A percentile compares a stretch with the other conserved stretches of the same genome.
Conservation (phyloP, 2,329 filamentous ascomycete genomes). For the Cladosporium sp. region DNA sequence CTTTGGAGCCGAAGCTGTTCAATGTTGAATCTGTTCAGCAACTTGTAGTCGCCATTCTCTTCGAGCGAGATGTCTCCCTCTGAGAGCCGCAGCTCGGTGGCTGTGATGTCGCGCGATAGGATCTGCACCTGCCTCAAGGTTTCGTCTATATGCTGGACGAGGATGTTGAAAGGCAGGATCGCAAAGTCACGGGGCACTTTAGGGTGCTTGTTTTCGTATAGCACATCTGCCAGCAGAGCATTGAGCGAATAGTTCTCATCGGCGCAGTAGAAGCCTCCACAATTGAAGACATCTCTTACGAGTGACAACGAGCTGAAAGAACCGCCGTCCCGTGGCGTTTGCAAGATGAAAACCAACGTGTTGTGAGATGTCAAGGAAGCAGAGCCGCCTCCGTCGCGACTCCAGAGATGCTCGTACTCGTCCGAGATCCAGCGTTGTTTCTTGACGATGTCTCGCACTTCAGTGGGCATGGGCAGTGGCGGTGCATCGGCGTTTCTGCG, state of each 20-base stretch:
- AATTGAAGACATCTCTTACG: slow-evolving; percentile 33
- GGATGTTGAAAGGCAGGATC: slow-evolving; percentile 35
- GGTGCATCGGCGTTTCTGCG: slow-evolving; percentile 33
- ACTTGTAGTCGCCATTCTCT: slow-evolving; percentile 38
- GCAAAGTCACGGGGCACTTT: slow-evolving; percentile 37
- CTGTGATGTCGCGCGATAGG: slow-evolving; percentile 33
- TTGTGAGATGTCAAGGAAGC: slow-evolving; percentile 33
- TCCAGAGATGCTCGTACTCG: slow-evolving; percentile 38
- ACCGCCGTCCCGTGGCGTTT: slow-evolving; percentile 35
- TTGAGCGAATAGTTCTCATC: slow-evolving; percentile 33
- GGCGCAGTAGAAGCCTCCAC: slow-evolving; percentile 34
- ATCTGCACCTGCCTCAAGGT: slow-evolving; percentile 33
- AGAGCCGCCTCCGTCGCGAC: slow-evolving; percentile 36
- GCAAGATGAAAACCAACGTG: slow-evolving; percentile 36
- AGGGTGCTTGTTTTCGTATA: slow-evolving; percentile 36
- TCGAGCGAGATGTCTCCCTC: slow-evolving; percentile 36
- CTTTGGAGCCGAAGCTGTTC: slow-evolving; percentile 36
- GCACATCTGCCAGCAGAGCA: slow-evolving; percentile 30
- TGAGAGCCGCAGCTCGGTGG: slow-evolving; percentile 35
- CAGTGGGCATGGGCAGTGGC: slow-evolving; percentile 30
- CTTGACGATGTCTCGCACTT: slow-evolving; percentile 29
- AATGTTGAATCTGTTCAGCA: slow-evolving; percentile 36
- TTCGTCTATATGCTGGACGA: slow-evolving; percentile 35
- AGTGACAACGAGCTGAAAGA: slow-evolving; percentile 38
- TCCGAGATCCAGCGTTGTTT: slow-evolving; percentile 36